phyloP scores from a whole-genome alignment of 2,329 filamentous ascomycete species.

The Diaporthe caulivora region DNA sequence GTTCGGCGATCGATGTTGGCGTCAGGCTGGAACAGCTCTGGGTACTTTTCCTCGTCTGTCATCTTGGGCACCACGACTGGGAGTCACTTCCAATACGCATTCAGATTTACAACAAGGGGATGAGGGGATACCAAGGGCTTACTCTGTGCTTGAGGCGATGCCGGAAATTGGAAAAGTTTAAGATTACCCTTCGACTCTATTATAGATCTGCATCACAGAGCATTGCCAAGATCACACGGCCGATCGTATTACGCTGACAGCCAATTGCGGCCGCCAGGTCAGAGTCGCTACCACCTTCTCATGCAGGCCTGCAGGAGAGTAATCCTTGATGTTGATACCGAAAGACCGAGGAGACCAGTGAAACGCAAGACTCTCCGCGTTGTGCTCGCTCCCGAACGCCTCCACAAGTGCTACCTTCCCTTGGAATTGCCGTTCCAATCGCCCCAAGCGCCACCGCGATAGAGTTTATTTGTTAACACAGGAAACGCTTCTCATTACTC shows the following conservation, averaged over 20 bases:
- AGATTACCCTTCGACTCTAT: background rate
- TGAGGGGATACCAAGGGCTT: background rate
- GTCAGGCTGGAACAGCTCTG: constrained; percentile 32
- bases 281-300: background rate
- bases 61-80: background rate
- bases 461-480: background rate
- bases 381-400: background rate
- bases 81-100: background rate
- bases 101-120: background rate
- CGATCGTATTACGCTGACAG: background rate
- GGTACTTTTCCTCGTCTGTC: constrained; percentile 8
- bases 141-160: background rate
- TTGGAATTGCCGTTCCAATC: background rate
- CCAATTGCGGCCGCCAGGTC: background rate
- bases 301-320: background rate
- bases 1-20: constrained; percentile 41
- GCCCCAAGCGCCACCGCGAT: background rate
- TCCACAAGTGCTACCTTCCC: background rate
- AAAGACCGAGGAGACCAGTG: constrained; percentile 25
- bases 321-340: background rate
- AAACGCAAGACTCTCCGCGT: background rate
- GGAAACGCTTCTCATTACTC: background rate
- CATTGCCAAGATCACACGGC: constrained; percentile 4
- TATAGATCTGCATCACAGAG: constrained; percentile 4
- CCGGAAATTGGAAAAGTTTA: background rate